phyloP scores from a whole-genome alignment of 371 early-diverging fungal genomes.

The Conidiobolus incongruus region DNA sequence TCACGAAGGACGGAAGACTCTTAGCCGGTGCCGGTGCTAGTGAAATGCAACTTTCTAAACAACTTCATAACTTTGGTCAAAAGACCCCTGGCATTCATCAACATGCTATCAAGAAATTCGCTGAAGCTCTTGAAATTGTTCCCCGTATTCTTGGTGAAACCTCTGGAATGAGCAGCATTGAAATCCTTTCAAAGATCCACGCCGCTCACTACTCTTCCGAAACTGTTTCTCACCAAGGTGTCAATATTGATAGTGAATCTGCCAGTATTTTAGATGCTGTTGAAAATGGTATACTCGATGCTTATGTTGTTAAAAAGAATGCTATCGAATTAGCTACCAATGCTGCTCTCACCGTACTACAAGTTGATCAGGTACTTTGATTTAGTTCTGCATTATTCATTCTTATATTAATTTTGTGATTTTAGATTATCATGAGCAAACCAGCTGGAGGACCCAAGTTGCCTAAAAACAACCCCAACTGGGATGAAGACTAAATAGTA shows the following conservation, averaged over 20 bases:
- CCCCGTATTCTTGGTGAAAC: conserved; percentile 92
- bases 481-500: conserved; percentile 63
- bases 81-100: conserved; percentile 90
- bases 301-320: conserved; percentile 55
- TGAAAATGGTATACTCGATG: conserved; percentile 55
- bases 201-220: conserved; percentile 74
- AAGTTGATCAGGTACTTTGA: conserved; percentile 97
- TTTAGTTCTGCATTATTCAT: no score
- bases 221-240: conserved; percentile 24
- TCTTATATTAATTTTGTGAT: no score
- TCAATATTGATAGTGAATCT: conserved; percentile 56
- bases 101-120: conserved; percentile 90
- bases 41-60: conserved; percentile 81
- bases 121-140: conserved; percentile 86
- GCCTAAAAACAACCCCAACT: conserved; percentile 66
- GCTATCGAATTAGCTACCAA: conserved; percentile 79
- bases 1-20: conserved; percentile 66
- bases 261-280: conserved; percentile 58
- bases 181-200: conserved; percentile 75
- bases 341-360: conserved; percentile 82
- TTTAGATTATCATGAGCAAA: conserved; percentile 96
- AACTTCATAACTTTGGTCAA: conserved; percentile 35
- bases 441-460: conserved; percentile 92
- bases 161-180: conserved; percentile 87
- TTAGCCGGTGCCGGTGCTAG: conserved; percentile 90